Base-by-base conservation (phyloP, 192 early-diverging fungal species). In the Backusella morwellensis region DNA sequence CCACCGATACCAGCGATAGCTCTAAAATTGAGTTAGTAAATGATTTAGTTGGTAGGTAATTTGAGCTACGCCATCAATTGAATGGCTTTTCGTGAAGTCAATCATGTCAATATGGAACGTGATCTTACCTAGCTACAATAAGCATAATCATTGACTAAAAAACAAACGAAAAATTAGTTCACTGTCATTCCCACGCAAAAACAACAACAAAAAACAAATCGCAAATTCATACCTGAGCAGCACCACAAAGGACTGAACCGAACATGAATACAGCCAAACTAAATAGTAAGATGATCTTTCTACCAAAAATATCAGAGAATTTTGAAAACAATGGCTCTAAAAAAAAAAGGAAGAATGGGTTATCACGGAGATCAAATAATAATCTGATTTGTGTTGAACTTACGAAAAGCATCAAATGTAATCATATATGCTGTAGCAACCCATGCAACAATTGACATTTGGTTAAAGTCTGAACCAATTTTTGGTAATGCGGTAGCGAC, bases 231-330 rank as follows among this genome's bases (percentile, higher is more conserved):
- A 11, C 82, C 80, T n/a, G 29, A 75, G 7, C 94, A 89, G 23
- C 75, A 26, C 93, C 97, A 78, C 96, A 96, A 44, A 96, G 82
- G 0, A 92, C 76, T 0, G 92, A 94, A 3, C 96, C 96, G 6
- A 91, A 68, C 72, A 90, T 88, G 77, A 98, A 98, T 36, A 95
- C 74, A 36, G 85, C 66, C 50, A 95, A 86, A 0, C 95, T 90
- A 52, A 88, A 85, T 0, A 97, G 75, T 40, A 97, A 90, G n/a
- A 89, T 87, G 26, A 84, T 68, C 76, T 95, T 92, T 70, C 85
- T 74, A 12, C 88, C 88, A 78, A 97, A 92, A 66, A 97, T 97
- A 75, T 98, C 96, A 68, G 92, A 88, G 54, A 97, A 84, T 74
- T 93, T 91, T 79, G 93, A 41, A 92, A 93, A 77, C 89, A 95